These are phyloP conservation scores for Vairimorpha apis DNA, from an alignment of 371 early-diverging fungal species.

Conservation along the genomic window DNA sequence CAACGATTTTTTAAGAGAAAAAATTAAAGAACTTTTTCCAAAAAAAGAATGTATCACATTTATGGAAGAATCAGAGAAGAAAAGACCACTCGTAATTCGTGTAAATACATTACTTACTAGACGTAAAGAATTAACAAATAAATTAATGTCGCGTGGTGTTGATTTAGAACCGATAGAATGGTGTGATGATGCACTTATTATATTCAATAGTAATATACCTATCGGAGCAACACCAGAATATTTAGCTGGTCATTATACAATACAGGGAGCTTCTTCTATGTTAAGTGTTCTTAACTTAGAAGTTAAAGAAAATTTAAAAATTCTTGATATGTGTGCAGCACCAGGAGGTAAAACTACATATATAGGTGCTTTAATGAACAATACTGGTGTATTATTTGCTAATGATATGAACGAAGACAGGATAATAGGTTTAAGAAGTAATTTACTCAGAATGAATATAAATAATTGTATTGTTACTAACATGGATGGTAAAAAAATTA, in stretches of 20 bases:
- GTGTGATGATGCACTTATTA: conserved; percentile 62
- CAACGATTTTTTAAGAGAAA: conserved; percentile 80
- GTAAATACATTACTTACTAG: conserved; percentile 87
- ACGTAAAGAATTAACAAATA: conserved; percentile 83
- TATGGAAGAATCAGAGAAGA: conserved; percentile 92
- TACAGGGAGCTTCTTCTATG: conserved; percentile 93
- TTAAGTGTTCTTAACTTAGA: conserved; percentile 90
- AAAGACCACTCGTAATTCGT: conserved; percentile 88
- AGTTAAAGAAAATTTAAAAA: conserved; percentile 66
- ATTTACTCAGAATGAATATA: conserved; percentile 85
- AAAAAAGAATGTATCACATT: conserved; percentile 68
- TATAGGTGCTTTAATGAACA: conserved; percentile 82
- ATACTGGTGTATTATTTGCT: conserved; percentile 89
- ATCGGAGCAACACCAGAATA: conserved; percentile 91
- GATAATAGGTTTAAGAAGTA: conserved; percentile 76
- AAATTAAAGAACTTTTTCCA: conserved; percentile 65
- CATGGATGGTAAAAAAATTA: conserved; percentile 88
- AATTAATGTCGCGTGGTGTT: conserved; percentile 84
- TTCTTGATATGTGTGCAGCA: conserved; percentile 98
- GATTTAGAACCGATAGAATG: conserved; percentile 87
- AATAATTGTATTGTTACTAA: conserved; percentile 86
- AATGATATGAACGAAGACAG: conserved; percentile 92
- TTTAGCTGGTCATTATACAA: conserved; percentile 96
- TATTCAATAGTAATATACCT: conserved; percentile 62
- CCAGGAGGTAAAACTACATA: conserved; percentile 86